Evolutionary conservation across 306 rosid genomes (phyloP), one percentile per base, ranked within the genome.

Genomic region (Cucumis cinereus): DNA sequence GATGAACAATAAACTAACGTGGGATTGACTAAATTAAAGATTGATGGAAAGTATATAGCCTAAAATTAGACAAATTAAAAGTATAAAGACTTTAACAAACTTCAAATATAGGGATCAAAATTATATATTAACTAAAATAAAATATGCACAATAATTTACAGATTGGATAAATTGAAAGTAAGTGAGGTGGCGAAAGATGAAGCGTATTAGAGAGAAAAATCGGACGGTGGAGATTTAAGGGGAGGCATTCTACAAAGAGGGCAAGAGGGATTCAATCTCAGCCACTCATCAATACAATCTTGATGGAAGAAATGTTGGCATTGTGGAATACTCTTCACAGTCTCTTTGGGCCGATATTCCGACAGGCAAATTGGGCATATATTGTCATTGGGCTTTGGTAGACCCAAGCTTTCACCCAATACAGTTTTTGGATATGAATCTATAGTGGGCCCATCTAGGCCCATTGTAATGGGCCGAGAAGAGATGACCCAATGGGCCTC

Each of bases 221-320:
- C 12, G 50, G 50, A 33, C 7, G 45, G 59, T 30, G 12, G 60
- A 50, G 47, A 50, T 50, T 73, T 73, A 49, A 66, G 67, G 40
- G 53, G 10, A 75, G 53, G 10, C 16, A 56, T 90, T 54, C 97
- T 74, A 71, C 97, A 92, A 49, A 92, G 81, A 0, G 97, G 97
- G 78, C 97, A 92, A 0, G 96, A 82, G 1, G 96, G 86, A 23
- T 88, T 90, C 76, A 88, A 12, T 14, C 77, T 73, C 60, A 92
- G 97, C 93, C 97, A 92, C 62, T 83, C 89, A 47, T 92, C 89
- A n/a, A 92, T 86, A 80, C 97, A 90, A 16, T 86, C 79, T 10
- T 86, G 81, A 74, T 91, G 97, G 79, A 91, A 91, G 82, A 89
- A 88, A 79, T 91, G 97, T 35, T 52, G 82, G 50, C 97, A 92